phyloP scores from a whole-genome alignment of 345 rosid species.

The Salix udensis region DNA sequence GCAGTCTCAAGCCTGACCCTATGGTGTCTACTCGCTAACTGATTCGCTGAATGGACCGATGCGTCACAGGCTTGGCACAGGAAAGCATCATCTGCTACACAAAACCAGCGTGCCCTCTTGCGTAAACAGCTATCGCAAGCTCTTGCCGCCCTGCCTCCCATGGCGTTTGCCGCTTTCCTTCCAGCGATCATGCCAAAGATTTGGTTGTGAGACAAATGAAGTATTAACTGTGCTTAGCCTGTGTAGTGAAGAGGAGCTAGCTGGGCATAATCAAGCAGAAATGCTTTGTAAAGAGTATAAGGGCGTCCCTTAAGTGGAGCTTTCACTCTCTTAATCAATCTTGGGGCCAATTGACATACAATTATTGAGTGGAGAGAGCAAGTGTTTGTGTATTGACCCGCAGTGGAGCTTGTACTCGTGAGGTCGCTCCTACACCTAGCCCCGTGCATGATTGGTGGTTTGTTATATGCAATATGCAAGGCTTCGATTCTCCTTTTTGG shows the following conservation, averaged over 20 bases:
- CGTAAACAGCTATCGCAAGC: conserved; percentile 26
- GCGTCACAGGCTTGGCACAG: conserved; percentile 66
- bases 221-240: neutral
- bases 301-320: neutral
- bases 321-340: neutral
- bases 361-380: conserved; percentile 1
- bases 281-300: neutral
- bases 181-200: conserved; percentile 6
- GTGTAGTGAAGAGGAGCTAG: neutral
- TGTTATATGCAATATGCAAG: neutral
- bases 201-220: neutral
- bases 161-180: conserved; percentile 14
- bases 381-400: conserved; percentile 5
- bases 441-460: conserved; percentile 10
- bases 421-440: neutral
- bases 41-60: conserved; percentile 64
- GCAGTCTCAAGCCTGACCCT: conserved; percentile 46
- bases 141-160: conserved; percentile 32
- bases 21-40: conserved; percentile 54
- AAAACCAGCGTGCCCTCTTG: conserved; percentile 54
- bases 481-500: conserved; percentile 5
- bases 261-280: neutral
- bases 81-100: conserved; percentile 64
- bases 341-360: neutral
- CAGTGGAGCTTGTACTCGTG: conserved; percentile 1